Base-by-base conservation (phyloP, 2,329 filamentous ascomycete genomes). In the Fusarium aywerte region DNA sequence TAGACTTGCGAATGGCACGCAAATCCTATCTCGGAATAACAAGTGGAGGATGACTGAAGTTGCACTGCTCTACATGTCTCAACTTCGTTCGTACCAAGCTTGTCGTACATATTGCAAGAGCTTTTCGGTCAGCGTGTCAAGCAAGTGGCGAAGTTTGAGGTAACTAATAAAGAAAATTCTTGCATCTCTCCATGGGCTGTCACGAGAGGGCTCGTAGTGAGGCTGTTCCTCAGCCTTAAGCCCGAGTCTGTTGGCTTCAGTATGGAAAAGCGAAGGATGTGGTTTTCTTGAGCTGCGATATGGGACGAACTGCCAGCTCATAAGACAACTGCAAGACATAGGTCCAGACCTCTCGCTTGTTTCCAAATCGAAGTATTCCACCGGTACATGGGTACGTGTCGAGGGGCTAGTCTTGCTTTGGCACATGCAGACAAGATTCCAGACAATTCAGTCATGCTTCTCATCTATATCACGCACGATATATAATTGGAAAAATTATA, bases 21-120 rank as follows among this genome's bases (percentile, higher is more conserved):
- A 47, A 51, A 42, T 38, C 45, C n/a, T 44, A n/a, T 50, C 33
- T 25, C 21, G n/a, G 27, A 25, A 36, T 45, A 64, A 39, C 20
- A 53, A 45, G 48, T 62, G 40, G 54, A 52, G 36, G 25, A 36
- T n/a, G 7, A 36, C 15, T 40, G 9, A 36, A 15, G 51, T 44
- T 25, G 18, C 39, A 33, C 38, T 16, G 31, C 29, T 23, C 31
- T 39, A 32, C 29, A 42, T 40, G 51, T 54, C 56, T 31, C 32
- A 33, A 33, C 21, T 20, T 36, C 21, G 39, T 32, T 33, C 23
- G 31, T 33, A 43, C 33, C 40, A 36, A 56, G 25, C 45, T 20
- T 43, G 49, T 57, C 36, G 35, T 33, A 18, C 44, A 43, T 21
- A 42, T 27, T 27, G 12, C 33, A 29, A 47, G 18, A 20, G 20